A percentile compares a stretch with the other conserved stretches of the same genome.
Evolutionary conservation across 2,329 filamentous ascomycete genomes (phyloP).

Genomic region (Fonsecaea pedrosoi): DNA sequence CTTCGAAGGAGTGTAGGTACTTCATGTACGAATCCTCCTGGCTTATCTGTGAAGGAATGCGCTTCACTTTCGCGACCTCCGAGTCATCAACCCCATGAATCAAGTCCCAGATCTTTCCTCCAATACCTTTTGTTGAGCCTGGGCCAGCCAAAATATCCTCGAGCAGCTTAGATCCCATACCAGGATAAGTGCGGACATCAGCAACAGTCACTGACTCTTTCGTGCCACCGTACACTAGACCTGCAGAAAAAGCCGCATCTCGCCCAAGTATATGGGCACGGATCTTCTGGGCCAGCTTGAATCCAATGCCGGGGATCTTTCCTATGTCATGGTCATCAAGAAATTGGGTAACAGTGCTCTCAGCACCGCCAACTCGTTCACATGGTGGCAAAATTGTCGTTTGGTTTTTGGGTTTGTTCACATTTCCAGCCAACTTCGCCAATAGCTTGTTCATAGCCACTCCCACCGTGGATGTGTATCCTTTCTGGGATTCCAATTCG

Average conservation of each 20-base stretch:
- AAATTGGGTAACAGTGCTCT: constrained; percentile 68
- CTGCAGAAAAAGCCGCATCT: constrained; percentile 51
- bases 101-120: constrained; percentile 74
- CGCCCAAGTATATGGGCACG: constrained; percentile 65
- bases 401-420: constrained; percentile 86
- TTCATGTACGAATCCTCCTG: constrained; percentile 90
- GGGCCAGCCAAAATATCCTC: constrained; percentile 73
- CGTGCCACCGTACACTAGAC: constrained; percentile 57
- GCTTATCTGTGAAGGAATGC: constrained; percentile 84
- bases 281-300: constrained; percentile 73
- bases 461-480: constrained; percentile 87
- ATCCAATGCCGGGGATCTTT: constrained; percentile 84
- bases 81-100: constrained; percentile 80
- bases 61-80: constrained; percentile 73
- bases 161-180: constrained; percentile 68
- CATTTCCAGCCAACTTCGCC: constrained; percentile 81
- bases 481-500: constrained; percentile 74
- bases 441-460: constrained; percentile 87
- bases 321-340: constrained; percentile 78
- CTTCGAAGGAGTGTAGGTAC: constrained; percentile 65
- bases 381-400: constrained; percentile 78
- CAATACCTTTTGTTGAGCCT: constrained; percentile 74
- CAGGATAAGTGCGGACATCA: constrained; percentile 67
- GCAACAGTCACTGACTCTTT: constrained; percentile 68
- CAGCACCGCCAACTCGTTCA: constrained; percentile 42